Percentiles rank a stretch among this genome's conserved stretches.
phyloP scores from a whole-genome alignment of 2,329 filamentous ascomycete species.

The Colletotrichum sp. region DNA sequence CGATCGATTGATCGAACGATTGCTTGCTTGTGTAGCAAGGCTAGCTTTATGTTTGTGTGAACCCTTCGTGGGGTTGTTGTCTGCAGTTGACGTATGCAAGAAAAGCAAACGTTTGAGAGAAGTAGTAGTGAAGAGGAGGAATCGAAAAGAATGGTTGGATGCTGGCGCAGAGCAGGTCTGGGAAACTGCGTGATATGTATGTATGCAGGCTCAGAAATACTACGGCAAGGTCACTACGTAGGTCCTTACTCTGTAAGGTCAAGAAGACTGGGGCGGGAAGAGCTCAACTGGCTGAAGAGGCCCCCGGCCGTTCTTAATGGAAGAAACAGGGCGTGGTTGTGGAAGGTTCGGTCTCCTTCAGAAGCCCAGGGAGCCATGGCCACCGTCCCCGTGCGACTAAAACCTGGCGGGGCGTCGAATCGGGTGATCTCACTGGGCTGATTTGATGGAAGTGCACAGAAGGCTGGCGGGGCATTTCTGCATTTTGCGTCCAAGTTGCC shows the following conservation, averaged over 20 bases:
- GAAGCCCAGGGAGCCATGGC: constrained; percentile 9
- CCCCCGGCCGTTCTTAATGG: constrained; percentile 9
- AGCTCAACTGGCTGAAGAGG: neutral
- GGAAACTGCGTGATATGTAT: constrained; percentile 19
- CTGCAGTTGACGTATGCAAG: constrained; percentile 13
- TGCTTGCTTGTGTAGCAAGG: neutral
- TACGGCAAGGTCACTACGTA: neutral
- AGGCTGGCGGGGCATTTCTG: constrained; percentile 1
- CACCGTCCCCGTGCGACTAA: constrained; percentile 9
- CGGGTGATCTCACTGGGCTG: constrained; percentile 18
- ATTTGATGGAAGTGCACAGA: constrained; percentile 19
- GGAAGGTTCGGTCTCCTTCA: constrained; percentile 27
- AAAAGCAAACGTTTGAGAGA: neutral
- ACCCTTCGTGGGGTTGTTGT: neutral
- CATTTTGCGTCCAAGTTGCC: neutral
- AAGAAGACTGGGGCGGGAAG: neutral
- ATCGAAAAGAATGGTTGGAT: constrained; percentile 5
- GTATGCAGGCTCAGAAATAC: neutral
- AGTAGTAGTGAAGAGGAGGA: constrained; percentile 1
- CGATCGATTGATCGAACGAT: neutral
- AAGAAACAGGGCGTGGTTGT: constrained; percentile 23
- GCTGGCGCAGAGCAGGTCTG: neutral
- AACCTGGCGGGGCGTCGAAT: constrained; percentile 18
- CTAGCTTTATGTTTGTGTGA: neutral
- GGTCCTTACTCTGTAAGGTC: constrained; percentile 3